phyloP scores from a whole-genome alignment of 1,284 basidiomycete species.

The Boletus austroedulis region DNA sequence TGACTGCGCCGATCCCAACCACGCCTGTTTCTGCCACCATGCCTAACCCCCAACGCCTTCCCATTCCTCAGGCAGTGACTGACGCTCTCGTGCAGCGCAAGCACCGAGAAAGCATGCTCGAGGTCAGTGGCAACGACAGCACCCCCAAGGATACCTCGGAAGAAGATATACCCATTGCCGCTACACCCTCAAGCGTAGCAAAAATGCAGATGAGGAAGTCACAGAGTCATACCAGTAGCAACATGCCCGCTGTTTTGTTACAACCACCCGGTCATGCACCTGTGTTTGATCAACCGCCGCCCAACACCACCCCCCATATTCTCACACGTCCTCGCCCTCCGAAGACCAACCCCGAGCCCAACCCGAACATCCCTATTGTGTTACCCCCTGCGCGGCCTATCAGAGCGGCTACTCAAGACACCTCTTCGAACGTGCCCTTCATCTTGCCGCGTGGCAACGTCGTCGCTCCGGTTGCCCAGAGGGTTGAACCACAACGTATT shows the following conservation, averaged over 20 bases:
- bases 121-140: conserved; percentile 41
- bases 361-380: conserved; percentile 30
- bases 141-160: conserved; percentile 32
- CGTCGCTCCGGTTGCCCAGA: conserved; percentile 48
- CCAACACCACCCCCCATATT: conserved; percentile 46
- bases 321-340: conserved; percentile 57
- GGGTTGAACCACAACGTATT: conserved; percentile 48
- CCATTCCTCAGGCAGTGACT: conserved; percentile 65
- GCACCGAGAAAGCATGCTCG: conserved; percentile 56
- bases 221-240: conserved; percentile 36
- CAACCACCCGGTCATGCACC: conserved; percentile 54
- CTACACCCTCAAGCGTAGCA: conserved; percentile 33
- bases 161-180: conserved; percentile 56
- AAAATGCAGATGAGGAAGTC: conserved; percentile 35
- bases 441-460: conserved; percentile 38
- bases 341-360: conserved; percentile 29
- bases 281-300: conserved; percentile 23
- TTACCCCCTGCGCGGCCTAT: conserved; percentile 28
- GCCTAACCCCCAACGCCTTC: conserved; percentile 40
- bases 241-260: conserved; percentile 50
- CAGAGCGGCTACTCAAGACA: conserved; percentile 22
- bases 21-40: conserved; percentile 44
- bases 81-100: conserved; percentile 70
- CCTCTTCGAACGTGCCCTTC: conserved; percentile 23
- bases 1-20: conserved; percentile 67